Evolutionary conservation across 1,139 yeast species (phyloP), one percentile per base, ranked within the genome.

Genomic region (Hanseniaspora sp.): DNA sequence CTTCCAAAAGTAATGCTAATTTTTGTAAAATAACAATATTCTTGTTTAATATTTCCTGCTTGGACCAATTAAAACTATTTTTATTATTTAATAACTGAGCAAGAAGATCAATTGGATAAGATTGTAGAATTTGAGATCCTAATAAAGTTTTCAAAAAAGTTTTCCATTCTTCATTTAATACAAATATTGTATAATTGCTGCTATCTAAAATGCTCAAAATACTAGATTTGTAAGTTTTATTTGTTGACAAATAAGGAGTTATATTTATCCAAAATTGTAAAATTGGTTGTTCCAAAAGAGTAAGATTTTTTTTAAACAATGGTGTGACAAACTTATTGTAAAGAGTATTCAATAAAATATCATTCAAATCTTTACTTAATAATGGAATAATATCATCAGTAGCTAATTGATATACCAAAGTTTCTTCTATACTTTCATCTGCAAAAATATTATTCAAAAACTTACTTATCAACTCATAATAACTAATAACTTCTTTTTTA

Each of bases 31-130:
- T 7, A 12, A 15, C 23, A 8, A 44, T 49, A 23, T 43, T 51
- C 15, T 38, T 44, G 6, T 34, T 30, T 3, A 44, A 13, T n/a
- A 51, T 23, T 40, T 51, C 54, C 33, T 51, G 54, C 17, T 51
- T 51, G 5, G 54, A 51, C 54, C 54, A 51, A 7, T 51, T 51
- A 40, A 51, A 51, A 0, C 45, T 11, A 15, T 51, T 44, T 34
- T 51, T 51, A 34, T 18, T 44, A 34, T 13, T 44, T 6, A 44
- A 33, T n/a, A 51, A 30, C 18, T 51, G 48, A 13, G 17, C 28
- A 4, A 45, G 13, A 13, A 51, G 30, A n/a, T 15, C 13, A 15
- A 38, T 37, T 3, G 46, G 38, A 13, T 44, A 51, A 5, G 41
- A 29, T 8, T 41, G 30, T 13, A 51, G n/a, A 7, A 43, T 23